phyloP scores from a whole-genome alignment of 2,329 filamentous ascomycete genomes.

The Ascochyta pisi region DNA sequence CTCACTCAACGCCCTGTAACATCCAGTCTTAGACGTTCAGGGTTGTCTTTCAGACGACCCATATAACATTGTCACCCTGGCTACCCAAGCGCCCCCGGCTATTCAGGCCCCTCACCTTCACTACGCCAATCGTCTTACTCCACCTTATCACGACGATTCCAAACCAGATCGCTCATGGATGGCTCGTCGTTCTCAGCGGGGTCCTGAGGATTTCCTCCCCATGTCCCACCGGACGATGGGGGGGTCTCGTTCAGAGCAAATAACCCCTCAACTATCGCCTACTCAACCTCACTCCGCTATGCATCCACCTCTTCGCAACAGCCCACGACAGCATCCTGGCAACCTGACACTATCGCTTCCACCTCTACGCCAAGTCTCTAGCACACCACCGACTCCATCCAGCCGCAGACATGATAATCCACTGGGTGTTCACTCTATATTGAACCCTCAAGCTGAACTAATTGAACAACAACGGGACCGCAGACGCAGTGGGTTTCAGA shows the following conservation, averaged over 20 bases:
- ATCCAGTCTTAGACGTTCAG: neutral
- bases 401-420: slow-evolving; percentile 43
- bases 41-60: slow-evolving; percentile 18
- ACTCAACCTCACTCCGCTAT: slow-evolving; percentile 33
- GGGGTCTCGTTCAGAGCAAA: slow-evolving; percentile 34
- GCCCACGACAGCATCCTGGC: slow-evolving; percentile 26
- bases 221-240: slow-evolving; percentile 39
- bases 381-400: slow-evolving; percentile 44
- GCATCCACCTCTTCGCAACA: slow-evolving; percentile 34
- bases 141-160: slow-evolving; percentile 40
- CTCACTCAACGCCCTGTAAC: neutral
- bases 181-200: slow-evolving; percentile 36
- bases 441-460: slow-evolving; percentile 53
- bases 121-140: slow-evolving; percentile 43
- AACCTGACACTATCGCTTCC: slow-evolving; percentile 39
- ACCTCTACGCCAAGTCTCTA: slow-evolving; percentile 44
- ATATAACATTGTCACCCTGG: slow-evolving; percentile 41
- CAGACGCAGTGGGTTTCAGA: slow-evolving; percentile 53
- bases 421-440: slow-evolving; percentile 54
- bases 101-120: slow-evolving; percentile 42
- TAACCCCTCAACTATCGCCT: slow-evolving; percentile 39
- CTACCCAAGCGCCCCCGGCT: slow-evolving; percentile 48
- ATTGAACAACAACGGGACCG: slow-evolving; percentile 39
- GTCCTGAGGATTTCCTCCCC: slow-evolving; percentile 39
- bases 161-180: slow-evolving; percentile 48